These are phyloP conservation scores for Oldenlandia corymbosa DNA, from an alignment of 257 asterid species.

Conservation along the genomic window DNA sequence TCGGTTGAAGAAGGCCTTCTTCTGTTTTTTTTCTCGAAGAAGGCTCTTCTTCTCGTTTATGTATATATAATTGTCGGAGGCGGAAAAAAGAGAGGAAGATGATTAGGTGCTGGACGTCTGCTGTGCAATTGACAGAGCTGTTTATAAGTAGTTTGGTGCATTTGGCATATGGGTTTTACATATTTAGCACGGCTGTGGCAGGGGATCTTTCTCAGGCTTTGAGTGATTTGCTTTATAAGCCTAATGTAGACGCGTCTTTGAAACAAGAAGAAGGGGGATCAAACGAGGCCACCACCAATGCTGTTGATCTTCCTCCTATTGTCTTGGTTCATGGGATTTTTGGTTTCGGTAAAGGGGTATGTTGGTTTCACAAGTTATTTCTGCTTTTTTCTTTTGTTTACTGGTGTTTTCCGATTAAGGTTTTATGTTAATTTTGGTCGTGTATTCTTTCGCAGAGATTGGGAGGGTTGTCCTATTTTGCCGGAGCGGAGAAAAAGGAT, in stretches of 20 bases:
- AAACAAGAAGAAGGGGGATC: conserved; percentile 36
- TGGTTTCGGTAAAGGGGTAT: conserved; percentile 99
- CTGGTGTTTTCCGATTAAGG: neutral
- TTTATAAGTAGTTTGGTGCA: conserved; percentile 73
- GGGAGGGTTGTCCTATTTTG: conserved; percentile 93
- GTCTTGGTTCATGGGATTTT: conserved; percentile 91
- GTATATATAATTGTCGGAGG: neutral
- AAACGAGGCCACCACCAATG: conserved; percentile 26
- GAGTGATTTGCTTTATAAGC: conserved; percentile 59
- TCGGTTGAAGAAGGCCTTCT: conserved; percentile 64
- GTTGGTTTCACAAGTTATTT: neutral
- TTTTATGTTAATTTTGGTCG: neutral
- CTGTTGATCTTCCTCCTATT: conserved; percentile 79
- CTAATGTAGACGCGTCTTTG: conserved; percentile 41
- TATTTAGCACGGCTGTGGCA: conserved; percentile 86
- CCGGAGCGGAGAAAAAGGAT: conserved; percentile 97
- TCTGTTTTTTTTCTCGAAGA: conserved; percentile 40
- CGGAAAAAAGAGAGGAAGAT: conserved; percentile 20
- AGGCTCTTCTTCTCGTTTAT: conserved; percentile 39
- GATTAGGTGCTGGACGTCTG: conserved; percentile 70
- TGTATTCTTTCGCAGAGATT: conserved; percentile 47
- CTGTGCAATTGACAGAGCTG: conserved; percentile 67
- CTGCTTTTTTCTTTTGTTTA: neutral
- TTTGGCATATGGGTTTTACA: conserved; percentile 80
- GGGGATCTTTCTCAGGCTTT: conserved; percentile 73